Evolutionary conservation across 371 early-diverging fungal species (phyloP).

Genomic region (Enterocytospora artemiae): DNA sequence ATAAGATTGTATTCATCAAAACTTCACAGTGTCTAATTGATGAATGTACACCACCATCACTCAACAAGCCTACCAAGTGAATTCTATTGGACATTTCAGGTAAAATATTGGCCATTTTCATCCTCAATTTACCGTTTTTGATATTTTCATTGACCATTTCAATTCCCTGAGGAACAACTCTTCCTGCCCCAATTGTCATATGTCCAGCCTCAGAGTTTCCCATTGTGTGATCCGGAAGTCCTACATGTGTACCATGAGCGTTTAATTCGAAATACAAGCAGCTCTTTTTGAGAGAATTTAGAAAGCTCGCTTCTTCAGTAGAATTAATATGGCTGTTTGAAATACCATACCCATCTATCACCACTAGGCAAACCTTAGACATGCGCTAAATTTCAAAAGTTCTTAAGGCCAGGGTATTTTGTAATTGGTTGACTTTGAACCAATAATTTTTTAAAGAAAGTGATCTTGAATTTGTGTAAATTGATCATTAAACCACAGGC

Average conservation of each 20-base stretch:
- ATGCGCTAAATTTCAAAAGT: too few species aligned
- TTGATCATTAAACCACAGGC: too few species aligned
- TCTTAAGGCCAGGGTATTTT: too few species aligned
- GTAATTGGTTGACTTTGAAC: too few species aligned
- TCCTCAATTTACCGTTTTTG: conserved; percentile 12
- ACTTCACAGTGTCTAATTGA: conserved; percentile 81
- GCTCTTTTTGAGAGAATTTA: conserved; percentile 41
- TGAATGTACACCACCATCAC: conserved; percentile 95
- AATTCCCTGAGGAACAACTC: conserved; percentile 75
- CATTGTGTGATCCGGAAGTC: conserved; percentile 90
- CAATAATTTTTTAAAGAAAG: too few species aligned
- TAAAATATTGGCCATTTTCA: background rate
- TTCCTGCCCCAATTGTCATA: conserved; percentile 94
- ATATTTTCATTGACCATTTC: conserved; percentile 39
- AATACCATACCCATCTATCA: conserved; percentile 58
- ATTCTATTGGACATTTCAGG: conserved; percentile 64
- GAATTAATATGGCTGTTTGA: conserved; percentile 1
- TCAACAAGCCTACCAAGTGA: conserved; percentile 81
- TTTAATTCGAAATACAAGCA: conserved; percentile 60
- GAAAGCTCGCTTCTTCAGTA: conserved; percentile 11
- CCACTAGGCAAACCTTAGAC: conserved; percentile 53
- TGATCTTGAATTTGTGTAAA: too few species aligned
- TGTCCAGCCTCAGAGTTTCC: conserved; percentile 99
- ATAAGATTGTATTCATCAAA: conserved; percentile 66
- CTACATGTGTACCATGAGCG: conserved; percentile 90